Conservation (phyloP, 2,329 filamentous ascomycete genomes). For the Lasiodiplodia sp. region DNA sequence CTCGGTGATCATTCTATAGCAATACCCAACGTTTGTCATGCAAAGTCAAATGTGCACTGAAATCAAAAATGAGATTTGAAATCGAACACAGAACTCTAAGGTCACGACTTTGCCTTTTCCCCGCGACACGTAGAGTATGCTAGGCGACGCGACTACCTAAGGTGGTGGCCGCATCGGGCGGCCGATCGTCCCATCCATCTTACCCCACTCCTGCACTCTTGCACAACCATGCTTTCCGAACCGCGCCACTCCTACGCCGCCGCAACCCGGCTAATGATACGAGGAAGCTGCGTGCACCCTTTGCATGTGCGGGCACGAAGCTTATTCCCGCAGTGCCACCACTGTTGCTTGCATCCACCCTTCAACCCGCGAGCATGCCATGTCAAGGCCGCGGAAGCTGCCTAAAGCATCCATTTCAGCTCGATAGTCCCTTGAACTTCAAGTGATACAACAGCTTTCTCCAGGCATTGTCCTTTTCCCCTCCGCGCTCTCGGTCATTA, state of each 20-base stretch:
- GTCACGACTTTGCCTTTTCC: not conserved
- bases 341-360: slow-evolving; percentile 22
- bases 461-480: not conserved
- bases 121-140: not conserved
- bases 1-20: not conserved
- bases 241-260: slow-evolving; percentile 1
- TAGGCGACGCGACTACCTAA: not conserved
- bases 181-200: slow-evolving; percentile 7
- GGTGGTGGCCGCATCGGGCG: not conserved
- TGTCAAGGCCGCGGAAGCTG: not conserved
- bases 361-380: not conserved
- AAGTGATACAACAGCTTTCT: not conserved
- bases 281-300: not conserved
- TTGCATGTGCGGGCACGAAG: not conserved
- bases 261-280: slow-evolving; percentile 5
- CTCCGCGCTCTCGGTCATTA: not conserved
- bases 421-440: not conserved
- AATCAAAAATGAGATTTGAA: not conserved
- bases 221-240: slow-evolving; percentile 25
- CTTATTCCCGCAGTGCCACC: slow-evolving; percentile 16
- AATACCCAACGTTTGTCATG: not conserved
- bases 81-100: not conserved
- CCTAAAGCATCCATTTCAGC: not conserved
- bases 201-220: slow-evolving; percentile 37
- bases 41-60: not conserved